Conservation (phyloP, 805 yeast genomes). For the Ogataea paraovalis region DNA sequence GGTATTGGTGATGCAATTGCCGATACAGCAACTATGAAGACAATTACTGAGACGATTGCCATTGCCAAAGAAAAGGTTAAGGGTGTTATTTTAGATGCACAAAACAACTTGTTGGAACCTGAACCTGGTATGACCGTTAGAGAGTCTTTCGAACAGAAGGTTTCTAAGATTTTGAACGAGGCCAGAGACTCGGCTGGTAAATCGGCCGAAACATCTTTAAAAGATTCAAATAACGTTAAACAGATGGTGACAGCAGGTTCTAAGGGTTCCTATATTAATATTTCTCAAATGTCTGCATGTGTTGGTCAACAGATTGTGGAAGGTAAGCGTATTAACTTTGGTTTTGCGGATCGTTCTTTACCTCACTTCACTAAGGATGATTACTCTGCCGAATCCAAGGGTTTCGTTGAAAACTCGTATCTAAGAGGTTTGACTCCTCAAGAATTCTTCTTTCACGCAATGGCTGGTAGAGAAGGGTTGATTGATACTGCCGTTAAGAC, state of each 20-base stretch:
- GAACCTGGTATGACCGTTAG: conserved; percentile 99
- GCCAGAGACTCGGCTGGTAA: conserved; percentile 99
- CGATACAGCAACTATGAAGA: conserved; percentile 92
- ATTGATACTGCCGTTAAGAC: conserved; percentile 99
- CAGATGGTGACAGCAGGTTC: conserved; percentile 99
- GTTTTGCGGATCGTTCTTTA: conserved; percentile 91
- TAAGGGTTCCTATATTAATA: conserved; percentile 97
- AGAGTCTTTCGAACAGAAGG: conserved; percentile 97
- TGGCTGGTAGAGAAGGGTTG: conserved; percentile 99
- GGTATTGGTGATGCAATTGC: conserved; percentile 99
- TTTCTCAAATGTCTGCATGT: conserved; percentile 99
- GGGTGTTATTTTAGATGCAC: conserved; percentile 89
- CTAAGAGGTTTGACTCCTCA: conserved; percentile 97
- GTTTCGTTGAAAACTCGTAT: conserved; percentile 96
- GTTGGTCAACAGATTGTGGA: conserved; percentile 99
- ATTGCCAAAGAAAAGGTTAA: conserved; percentile 94
- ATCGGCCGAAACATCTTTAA: conserved; percentile 94
- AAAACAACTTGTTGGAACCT: conserved; percentile 79
- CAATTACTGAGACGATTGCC: conserved; percentile 87
- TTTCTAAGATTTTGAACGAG: conserved; percentile 88
- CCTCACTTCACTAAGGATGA: conserved; percentile 99
- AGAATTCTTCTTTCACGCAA: conserved; percentile 98
- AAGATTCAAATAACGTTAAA: conserved; percentile 91
- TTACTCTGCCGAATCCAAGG: conserved; percentile 97
- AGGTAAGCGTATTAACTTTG: conserved; percentile 98